phyloP scores from a whole-genome alignment of 2,329 filamentous ascomycete genomes.

The Juglanconis sp. region DNA sequence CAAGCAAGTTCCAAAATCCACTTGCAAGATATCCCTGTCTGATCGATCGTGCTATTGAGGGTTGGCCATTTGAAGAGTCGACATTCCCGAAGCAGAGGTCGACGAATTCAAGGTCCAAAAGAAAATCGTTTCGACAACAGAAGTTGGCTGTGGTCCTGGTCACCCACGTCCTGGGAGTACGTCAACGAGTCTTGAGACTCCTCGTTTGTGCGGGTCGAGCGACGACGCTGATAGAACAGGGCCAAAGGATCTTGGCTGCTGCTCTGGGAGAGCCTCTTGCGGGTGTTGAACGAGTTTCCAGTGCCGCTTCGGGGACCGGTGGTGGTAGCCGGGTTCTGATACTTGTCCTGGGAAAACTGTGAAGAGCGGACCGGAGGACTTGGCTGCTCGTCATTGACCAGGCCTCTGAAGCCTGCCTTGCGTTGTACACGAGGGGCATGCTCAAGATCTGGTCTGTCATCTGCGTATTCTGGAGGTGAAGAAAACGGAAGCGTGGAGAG shows the following conservation, averaged over 20 bases:
- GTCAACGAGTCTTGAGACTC: slow-evolving; percentile 19
- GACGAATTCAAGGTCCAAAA: background rate
- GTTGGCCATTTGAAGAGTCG: background rate
- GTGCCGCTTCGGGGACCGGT: background rate
- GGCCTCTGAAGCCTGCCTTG: background rate
- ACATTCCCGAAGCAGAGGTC: background rate
- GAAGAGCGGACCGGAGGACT: background rate
- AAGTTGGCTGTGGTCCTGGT: background rate
- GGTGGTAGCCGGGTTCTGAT: background rate
- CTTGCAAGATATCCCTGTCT: too few relatives aligned
- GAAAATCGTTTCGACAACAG: background rate
- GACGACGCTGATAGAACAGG: slow-evolving; percentile 12
- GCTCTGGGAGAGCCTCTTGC: background rate
- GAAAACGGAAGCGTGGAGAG: background rate
- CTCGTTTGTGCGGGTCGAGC: slow-evolving; percentile 5
- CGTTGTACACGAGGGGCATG: background rate
- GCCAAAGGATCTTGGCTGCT: background rate
- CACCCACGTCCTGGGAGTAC: slow-evolving; percentile 16
- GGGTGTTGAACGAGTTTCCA: background rate
- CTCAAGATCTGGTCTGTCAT: background rate
- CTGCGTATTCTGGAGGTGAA: background rate
- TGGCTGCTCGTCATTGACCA: background rate
- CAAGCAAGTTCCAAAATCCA: background rate
- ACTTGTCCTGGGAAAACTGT: background rate
- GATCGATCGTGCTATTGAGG: background rate